These are phyloP conservation scores for Gnomoniopsis sp. DNA, from an alignment of 2,329 filamentous ascomycete genomes.

Conservation along the genomic window DNA sequence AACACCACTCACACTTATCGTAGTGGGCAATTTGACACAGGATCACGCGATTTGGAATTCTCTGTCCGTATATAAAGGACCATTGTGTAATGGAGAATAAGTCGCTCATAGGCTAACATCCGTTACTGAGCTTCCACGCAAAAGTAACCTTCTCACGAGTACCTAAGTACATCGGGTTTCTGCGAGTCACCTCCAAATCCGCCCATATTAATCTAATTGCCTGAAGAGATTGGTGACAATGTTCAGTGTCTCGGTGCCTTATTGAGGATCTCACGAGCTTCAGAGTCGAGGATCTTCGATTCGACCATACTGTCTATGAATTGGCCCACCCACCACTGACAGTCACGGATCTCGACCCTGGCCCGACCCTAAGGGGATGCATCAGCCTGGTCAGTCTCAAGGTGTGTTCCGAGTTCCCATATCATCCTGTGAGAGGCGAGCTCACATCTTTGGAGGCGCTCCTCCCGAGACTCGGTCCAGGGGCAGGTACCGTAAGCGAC, in stretches of 20 bases:
- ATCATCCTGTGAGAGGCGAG: neutral
- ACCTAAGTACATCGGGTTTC: no score
- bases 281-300: neutral
- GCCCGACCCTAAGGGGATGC: neutral
- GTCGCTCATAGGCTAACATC: no score
- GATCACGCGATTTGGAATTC: no score
- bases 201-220: no score
- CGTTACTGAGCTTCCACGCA: no score
- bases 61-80: no score
- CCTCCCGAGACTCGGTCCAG: slow-evolving; percentile 5
- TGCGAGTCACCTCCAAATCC: no score
- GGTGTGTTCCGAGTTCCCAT: no score
- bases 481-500: neutral
- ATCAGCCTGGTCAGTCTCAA: neutral
- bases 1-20: no score
- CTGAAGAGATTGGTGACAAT: neutral
- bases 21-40: no score
- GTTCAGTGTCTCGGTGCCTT: slow-evolving; percentile 5
- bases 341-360: slow-evolving; percentile 7
- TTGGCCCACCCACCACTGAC: slow-evolving; percentile 8
- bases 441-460: neutral
- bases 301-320: slow-evolving; percentile 4
- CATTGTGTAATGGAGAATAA: no score
- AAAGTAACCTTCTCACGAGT: no score
- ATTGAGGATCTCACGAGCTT: neutral